Evolutionary conservation across 768 basidiomycete genomes (phyloP).

Genomic region (Phanerodontia chrysosporium): DNA sequence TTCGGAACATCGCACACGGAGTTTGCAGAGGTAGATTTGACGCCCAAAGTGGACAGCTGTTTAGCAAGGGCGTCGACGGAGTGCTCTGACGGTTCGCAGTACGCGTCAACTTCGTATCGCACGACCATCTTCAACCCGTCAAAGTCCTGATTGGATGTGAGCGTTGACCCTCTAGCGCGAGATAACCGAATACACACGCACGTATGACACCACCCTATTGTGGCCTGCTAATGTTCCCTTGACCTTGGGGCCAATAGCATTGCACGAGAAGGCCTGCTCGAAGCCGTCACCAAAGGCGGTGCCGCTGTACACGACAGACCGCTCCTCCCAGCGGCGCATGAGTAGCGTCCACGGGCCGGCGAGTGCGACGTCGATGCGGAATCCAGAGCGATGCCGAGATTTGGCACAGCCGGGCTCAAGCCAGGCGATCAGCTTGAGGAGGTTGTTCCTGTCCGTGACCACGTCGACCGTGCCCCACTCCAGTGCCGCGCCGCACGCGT

Average conservation of each 20-base stretch:
- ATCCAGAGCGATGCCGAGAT: slow-evolving; percentile 21
- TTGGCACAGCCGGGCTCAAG: neutral
- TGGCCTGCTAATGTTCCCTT: slow-evolving; percentile 9
- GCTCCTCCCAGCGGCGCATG: slow-evolving; percentile 51
- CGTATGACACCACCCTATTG: slow-evolving; percentile 21
- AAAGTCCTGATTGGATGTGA: slow-evolving; percentile 58
- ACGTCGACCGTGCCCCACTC: slow-evolving; percentile 37
- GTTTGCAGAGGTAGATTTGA: neutral
- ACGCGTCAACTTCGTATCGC: slow-evolving; percentile 50
- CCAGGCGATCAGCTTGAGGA: slow-evolving; percentile 4
- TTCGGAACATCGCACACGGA: neutral
- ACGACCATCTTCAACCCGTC: slow-evolving; percentile 55
- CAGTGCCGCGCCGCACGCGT: slow-evolving; percentile 29
- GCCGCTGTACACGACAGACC: slow-evolving; percentile 18
- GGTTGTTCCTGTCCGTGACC: slow-evolving; percentile 61
- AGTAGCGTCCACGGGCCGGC: slow-evolving; percentile 54
- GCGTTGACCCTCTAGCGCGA: too few species aligned
- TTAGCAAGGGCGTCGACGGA: slow-evolving; percentile 18
- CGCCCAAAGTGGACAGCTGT: slow-evolving; percentile 14
- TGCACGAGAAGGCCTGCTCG: slow-evolving; percentile 29
- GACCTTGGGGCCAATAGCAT: slow-evolving; percentile 11
- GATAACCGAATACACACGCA: too few species aligned
- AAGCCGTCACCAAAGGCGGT: slow-evolving; percentile 58
- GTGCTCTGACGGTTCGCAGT: neutral
- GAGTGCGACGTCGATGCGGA: slow-evolving; percentile 68